These are phyloP conservation scores for Papiliotrema nemorosa DNA, from an alignment of 1,284 basidiomycete species.

Conservation along the genomic window DNA sequence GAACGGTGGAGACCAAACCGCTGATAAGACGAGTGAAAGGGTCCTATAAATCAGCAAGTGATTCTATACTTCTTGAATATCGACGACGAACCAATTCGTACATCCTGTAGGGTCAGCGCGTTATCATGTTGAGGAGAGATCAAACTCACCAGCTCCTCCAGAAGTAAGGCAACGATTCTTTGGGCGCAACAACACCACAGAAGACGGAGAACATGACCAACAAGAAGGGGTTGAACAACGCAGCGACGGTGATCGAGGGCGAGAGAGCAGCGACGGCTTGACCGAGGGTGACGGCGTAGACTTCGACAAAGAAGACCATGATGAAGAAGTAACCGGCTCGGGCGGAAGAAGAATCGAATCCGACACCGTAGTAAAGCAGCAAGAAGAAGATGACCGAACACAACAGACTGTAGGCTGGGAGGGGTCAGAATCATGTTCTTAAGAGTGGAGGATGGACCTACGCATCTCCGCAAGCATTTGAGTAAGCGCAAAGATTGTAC, in stretches of 20 bases:
- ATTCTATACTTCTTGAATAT: slow-evolving; percentile 6
- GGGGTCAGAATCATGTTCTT: not conserved
- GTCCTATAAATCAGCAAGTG: slow-evolving; percentile 32
- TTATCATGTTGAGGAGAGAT: not conserved
- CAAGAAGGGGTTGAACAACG: slow-evolving; percentile 75
- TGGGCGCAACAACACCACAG: slow-evolving; percentile 76
- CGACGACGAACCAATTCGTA: slow-evolving; percentile 60
- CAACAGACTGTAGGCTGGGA: slow-evolving; percentile 50
- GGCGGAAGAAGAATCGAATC: slow-evolving; percentile 31
- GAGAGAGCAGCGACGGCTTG: slow-evolving; percentile 68
- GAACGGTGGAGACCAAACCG: slow-evolving; percentile 71
- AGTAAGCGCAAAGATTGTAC: slow-evolving; percentile 67
- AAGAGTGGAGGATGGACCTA: slow-evolving; percentile 50
- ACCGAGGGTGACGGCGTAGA: slow-evolving; percentile 74
- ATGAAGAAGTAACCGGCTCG: slow-evolving; percentile 49
- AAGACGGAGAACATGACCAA: slow-evolving; percentile 63
- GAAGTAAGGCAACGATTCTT: slow-evolving; percentile 59
- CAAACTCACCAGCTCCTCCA: slow-evolving; percentile 60
- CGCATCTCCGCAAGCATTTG: slow-evolving; percentile 80
- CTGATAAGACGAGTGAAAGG: slow-evolving; percentile 65
- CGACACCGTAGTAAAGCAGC: slow-evolving; percentile 46
- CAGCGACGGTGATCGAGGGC: slow-evolving; percentile 60
- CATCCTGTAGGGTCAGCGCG: slow-evolving; percentile 45
- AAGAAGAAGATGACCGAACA: slow-evolving; percentile 75
- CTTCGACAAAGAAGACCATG: slow-evolving; percentile 68